These are phyloP conservation scores for Vaccinium vitisidaea DNA, from an alignment of 148 eudicot species.

Conservation along the genomic window DNA sequence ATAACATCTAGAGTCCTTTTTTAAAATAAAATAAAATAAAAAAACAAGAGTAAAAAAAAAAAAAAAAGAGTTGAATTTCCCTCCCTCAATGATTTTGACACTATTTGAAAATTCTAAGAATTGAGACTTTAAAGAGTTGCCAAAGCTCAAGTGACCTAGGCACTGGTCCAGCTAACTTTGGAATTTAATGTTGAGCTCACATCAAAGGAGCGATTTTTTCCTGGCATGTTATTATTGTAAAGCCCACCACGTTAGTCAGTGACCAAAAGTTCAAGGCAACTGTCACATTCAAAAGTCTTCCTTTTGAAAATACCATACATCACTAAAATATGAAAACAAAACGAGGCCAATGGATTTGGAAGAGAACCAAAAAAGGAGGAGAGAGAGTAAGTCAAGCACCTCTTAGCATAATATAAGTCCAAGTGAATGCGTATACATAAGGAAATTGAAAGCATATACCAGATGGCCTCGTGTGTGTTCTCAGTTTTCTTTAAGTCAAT, in stretches of 20 bases:
- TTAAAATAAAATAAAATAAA: too few relatives aligned
- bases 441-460: not conserved
- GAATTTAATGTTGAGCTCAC: not conserved
- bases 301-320: not conserved
- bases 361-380: not conserved
- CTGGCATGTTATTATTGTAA: not conserved
- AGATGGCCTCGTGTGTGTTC: not conserved
- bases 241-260: not conserved
- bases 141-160: not conserved
- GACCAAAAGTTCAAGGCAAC: not conserved
- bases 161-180: not conserved
- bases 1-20: too few relatives aligned
- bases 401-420: not conserved
- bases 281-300: not conserved
- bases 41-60: too few relatives aligned
- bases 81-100: not conserved
- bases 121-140: not conserved
- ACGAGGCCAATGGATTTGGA: not conserved
- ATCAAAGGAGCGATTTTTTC: not conserved
- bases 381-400: not conserved
- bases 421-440: not conserved
- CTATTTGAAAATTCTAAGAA: not conserved
- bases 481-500: not conserved
- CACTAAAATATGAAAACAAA: not conserved
- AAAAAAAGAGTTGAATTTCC: not conserved